Percentiles rank a stretch among this genome's conserved stretches.
phyloP scores from a whole-genome alignment of 768 basidiomycete genomes.

The Tulasnella sp. region DNA sequence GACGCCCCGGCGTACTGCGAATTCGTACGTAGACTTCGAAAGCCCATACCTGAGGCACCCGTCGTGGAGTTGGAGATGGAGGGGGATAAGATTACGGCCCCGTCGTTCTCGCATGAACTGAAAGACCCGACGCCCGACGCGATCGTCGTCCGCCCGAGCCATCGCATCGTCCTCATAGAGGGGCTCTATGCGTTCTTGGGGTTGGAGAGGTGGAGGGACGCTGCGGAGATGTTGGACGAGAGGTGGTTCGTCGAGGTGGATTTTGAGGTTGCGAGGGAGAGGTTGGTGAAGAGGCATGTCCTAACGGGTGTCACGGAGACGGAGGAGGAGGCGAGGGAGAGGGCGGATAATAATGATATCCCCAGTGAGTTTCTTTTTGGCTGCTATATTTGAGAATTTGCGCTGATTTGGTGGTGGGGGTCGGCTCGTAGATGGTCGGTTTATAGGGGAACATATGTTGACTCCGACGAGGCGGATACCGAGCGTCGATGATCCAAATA shows the following conservation, averaged over 20 bases:
- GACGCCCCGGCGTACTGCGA: slow-evolving; percentile 57
- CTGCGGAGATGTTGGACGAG: slow-evolving; percentile 57
- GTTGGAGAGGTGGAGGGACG: slow-evolving; percentile 60
- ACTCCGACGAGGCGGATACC: slow-evolving; percentile 31
- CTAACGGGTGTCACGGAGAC: slow-evolving; percentile 60
- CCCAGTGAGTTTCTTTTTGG: slow-evolving; percentile 40
- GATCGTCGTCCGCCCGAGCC: slow-evolving; percentile 43
- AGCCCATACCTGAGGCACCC: slow-evolving; percentile 22
- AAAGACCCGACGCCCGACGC: slow-evolving; percentile 71
- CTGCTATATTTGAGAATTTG: slow-evolving; percentile 14
- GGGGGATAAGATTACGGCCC: slow-evolving; percentile 37
- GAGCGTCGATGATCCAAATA: slow-evolving; percentile 32
- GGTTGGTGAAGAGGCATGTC: slow-evolving; percentile 67
- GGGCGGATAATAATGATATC: slow-evolving; percentile 67
- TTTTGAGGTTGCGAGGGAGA: slow-evolving; percentile 38
- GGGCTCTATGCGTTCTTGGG: slow-evolving; percentile 78
- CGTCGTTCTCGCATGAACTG: slow-evolving; percentile 75
- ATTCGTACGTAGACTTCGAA: slow-evolving; percentile 50
- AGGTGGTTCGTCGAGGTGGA: slow-evolving; percentile 63
- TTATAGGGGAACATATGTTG: slow-evolving; percentile 31
- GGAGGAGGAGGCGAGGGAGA: slow-evolving; percentile 49
- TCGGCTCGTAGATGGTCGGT: slow-evolving; percentile 31
- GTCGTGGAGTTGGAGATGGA: neutral
- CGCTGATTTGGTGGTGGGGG: slow-evolving; percentile 13
- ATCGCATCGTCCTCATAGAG: slow-evolving; percentile 78